Base-by-base conservation (phyloP, 768 basidiomycete species). In the Naganishia friedmannii region DNA sequence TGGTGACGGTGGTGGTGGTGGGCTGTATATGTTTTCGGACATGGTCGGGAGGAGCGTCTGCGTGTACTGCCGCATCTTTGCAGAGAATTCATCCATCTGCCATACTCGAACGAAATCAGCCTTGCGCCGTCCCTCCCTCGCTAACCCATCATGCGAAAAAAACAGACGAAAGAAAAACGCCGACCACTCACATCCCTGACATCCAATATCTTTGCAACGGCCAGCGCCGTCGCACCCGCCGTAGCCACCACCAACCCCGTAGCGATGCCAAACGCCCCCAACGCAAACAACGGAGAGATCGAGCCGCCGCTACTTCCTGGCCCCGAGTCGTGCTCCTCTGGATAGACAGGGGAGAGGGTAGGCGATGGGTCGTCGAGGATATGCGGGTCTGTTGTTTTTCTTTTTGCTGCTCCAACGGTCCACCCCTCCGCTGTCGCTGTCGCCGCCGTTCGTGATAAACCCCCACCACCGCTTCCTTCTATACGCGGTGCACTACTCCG, bases 1-100 rank as follows among this genome's bases (percentile, higher is more conserved):
- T 37, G 65, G 9, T 42, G 42, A 2, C 42, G 42, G 9, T 42
- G 42, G 42, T 42, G 42, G 42, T 42, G 42, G 42, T 15, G 42
- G 31, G 10, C 13, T 28, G 48, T 51, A 53, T 10, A 53, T 21
- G 8, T 13, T 51, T 3, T 51, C 29, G 1, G 46, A 39, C 46
- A 32, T 46, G 63, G 48, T 19, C 46, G 31, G 46, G 1, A 66
- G 1, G 28, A 23, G 13, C n/a, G 34, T 32, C 8, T 15, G 28
- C n/a, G 48, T 66, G 34, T 39, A 39, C 53, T 51, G 2, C 6
- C 65, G 46, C 65, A 66, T 66, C 48, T 51, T 66, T 21, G 46
- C 32, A 15, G 48, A 28, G 34, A 66, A 66, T 34, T 66, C 65
- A 2, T 66, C 65, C 65, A 66, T 66, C 65, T 66, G n/a, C 17